Base-by-base conservation (phyloP, 2,329 filamentous ascomycete species). In the Rugonectria rugulosa region DNA sequence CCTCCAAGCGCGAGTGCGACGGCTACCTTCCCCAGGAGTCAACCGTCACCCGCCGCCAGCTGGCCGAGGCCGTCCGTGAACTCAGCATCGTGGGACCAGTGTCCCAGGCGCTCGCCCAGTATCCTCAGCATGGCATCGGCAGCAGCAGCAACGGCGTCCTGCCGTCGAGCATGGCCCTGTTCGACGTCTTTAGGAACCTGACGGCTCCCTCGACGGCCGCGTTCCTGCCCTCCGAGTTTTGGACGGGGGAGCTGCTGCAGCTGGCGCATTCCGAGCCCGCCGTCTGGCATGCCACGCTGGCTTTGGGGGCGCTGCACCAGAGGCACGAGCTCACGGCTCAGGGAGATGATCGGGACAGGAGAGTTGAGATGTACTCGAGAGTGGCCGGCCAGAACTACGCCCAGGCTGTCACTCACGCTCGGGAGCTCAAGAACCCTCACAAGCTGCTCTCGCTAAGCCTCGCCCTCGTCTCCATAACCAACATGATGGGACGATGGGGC, bases 151-250 rank as follows among this genome's bases (percentile, higher is more conserved):
- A 27, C 21, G 43, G 47, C 29, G 32, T 44, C 3, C 51, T 49
- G 11, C 56, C 62, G 4, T 60, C 63, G 7, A 54, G 56, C 5
- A 21, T 62, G 12, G 63, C 61, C 4, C 41, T 68, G 1, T 75
- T 75, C 19, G 73, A 75, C 53, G 67, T 74, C 45, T 75, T 75
- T 61, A 68, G 73, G 2, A 63, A 63, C 21, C 53, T 68, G 12
- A 73, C 73, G 0, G 69, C 62, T 1, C 62, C 68, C 1, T 65
- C 65, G 4, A 70, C 70, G 9, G 62, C 58, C 2, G 49, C 61
- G 0, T 66, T 71, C 20, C 64, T 70, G 29, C 68, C 68, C 2
- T 70, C 70, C 2, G 50, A 59, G 5, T 75, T 75, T 42, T 75
- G 73, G 73, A 65, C 60, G 8, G 53, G 57, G 7, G 63, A 68